A percentile compares a stretch with the other conserved stretches of the same genome.
Conservation (phyloP, 495 filamentous ascomycete genomes). For the Daldinia concentrica region DNA sequence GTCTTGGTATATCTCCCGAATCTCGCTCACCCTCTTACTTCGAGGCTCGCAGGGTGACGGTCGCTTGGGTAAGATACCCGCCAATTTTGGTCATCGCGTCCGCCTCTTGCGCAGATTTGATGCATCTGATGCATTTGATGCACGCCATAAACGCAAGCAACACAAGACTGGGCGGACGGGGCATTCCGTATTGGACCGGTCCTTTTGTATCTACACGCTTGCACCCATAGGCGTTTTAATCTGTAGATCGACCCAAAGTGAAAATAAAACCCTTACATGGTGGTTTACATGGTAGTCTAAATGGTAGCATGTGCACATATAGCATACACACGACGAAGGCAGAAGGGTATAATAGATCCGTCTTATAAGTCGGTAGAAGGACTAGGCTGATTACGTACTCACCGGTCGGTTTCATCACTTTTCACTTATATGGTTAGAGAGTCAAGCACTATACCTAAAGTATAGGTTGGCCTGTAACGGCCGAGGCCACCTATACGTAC, state of each 20-base stretch:
- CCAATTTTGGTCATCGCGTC: conserved; percentile 17
- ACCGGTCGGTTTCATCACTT: conserved; percentile 35
- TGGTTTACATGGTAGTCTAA: background rate
- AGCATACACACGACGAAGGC: background rate
- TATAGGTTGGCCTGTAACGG: conserved; percentile 4
- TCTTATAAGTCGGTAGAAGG: conserved; percentile 2
- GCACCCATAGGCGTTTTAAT: background rate
- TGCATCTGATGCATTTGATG: conserved; percentile 11
- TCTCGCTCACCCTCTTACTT: conserved; percentile 7
- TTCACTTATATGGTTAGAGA: conserved; percentile 15
- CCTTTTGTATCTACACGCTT: background rate
- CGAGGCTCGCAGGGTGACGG: conserved; percentile 24
- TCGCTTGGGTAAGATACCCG: conserved; percentile 33
- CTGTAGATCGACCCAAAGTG: background rate
- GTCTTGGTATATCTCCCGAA: conserved; percentile 9
- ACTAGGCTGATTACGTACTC: conserved; percentile 24
- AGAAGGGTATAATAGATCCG: background rate
- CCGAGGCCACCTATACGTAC: conserved; percentile 6
- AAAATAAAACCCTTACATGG: background rate
- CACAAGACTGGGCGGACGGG: conserved; percentile 10
- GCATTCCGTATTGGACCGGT: conserved; percentile 12
- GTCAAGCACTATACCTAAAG: background rate
- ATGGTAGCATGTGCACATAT: background rate
- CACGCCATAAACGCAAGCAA: conserved; percentile 24
- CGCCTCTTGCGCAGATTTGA: conserved; percentile 10